Conservation (phyloP, 23 red algal genomes). For the Gracilaria gracilis region DNA sequence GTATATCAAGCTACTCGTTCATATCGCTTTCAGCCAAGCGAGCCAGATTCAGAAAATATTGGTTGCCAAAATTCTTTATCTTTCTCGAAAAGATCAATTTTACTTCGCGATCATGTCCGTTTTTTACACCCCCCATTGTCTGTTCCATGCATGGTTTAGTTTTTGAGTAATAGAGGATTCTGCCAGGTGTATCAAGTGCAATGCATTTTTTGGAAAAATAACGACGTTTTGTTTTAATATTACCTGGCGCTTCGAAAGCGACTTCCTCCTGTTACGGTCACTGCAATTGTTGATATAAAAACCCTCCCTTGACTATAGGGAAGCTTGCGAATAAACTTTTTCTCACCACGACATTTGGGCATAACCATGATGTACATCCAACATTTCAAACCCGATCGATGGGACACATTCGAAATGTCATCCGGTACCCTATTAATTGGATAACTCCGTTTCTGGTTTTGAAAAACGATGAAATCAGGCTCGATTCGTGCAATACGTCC, state of each 20-base stretch:
- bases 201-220: constrained; percentile 10
- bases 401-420: background rate
- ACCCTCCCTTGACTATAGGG: background rate
- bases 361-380: background rate
- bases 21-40: background rate
- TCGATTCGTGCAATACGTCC: background rate
- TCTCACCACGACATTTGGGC: background rate
- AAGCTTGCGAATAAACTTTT: background rate
- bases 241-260: background rate
- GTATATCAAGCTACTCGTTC: background rate
- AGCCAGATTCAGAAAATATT: background rate
- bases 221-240: background rate
- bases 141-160: background rate
- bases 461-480: background rate
- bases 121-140: background rate
- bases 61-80: background rate
- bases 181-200: background rate
- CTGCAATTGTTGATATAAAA: constrained; percentile 1
- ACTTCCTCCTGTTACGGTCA: background rate
- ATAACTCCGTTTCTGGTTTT: background rate
- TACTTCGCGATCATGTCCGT: constrained; percentile 8
- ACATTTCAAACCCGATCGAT: background rate
- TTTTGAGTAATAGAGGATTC: constrained; percentile 16
- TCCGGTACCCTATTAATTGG: background rate
- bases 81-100: constrained; percentile 1